Percentiles rank a stretch among this genome's conserved stretches.
Evolutionary conservation across 2,329 filamentous ascomycete species (phyloP).

Genomic region (Xylaria sp.): DNA sequence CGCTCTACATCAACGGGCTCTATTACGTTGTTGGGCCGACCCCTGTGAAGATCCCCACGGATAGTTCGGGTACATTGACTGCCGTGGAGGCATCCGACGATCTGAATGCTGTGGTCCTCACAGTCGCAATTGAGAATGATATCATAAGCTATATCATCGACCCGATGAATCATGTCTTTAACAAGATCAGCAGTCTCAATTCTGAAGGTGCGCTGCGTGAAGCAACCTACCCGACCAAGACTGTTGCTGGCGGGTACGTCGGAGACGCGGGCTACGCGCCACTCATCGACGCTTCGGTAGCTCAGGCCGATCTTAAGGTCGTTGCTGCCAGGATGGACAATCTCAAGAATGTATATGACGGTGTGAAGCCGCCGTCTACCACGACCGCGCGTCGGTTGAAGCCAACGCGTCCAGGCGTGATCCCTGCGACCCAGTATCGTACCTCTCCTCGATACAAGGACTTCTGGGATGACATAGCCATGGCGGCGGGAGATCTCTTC

Average conservation of each 20-base stretch:
- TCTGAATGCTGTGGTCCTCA: not conserved
- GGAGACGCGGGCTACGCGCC: not conserved
- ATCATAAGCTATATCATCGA: not conserved
- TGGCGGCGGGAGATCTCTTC: not conserved
- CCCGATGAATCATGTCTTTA: slow-evolving; percentile 1
- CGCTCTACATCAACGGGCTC: slow-evolving; percentile 1
- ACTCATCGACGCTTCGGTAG: not conserved
- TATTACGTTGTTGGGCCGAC: slow-evolving; percentile 1
- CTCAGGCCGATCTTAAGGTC: not conserved
- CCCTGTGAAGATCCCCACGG: not conserved
- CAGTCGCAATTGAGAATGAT: slow-evolving; percentile 1
- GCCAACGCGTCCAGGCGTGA: not conserved
- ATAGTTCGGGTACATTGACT: slow-evolving; percentile 1
- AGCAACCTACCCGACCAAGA: not conserved
- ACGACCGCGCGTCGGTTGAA: not conserved
- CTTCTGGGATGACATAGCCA: not conserved
- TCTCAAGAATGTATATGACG: not conserved
- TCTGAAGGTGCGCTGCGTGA: not conserved
- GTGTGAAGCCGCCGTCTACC: not conserved
- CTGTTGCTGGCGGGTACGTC: not conserved
- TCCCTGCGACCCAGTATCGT: not conserved
- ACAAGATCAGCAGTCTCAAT: not conserved
- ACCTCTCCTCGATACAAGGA: not conserved
- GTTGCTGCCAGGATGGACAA: not conserved
- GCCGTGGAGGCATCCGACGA: slow-evolving; percentile 1